phyloP scores from a whole-genome alignment of 495 filamentous ascomycete species.

The Diplogelasinospora grovesii region DNA sequence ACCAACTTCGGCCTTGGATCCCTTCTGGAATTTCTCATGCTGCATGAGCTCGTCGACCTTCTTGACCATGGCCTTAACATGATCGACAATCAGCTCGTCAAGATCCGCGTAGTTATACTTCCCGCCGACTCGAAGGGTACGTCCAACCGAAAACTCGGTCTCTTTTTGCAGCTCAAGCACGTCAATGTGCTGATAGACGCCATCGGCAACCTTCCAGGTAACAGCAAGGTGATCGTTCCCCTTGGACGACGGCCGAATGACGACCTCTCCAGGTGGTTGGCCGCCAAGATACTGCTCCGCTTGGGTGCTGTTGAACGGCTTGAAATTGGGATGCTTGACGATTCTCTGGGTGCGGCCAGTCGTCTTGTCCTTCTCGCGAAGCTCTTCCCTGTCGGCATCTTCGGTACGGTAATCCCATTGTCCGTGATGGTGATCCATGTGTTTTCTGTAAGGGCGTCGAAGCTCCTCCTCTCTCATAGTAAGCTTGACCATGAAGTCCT shows the following conservation, averaged over 20 bases:
- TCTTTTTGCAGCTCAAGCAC: slow-evolving; percentile 95
- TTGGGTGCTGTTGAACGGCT: slow-evolving; percentile 83
- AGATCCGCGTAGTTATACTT: slow-evolving; percentile 91
- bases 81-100: slow-evolving; percentile 93
- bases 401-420: slow-evolving; percentile 87
- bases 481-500: slow-evolving; percentile 71
- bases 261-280: slow-evolving; percentile 77
- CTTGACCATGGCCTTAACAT: slow-evolving; percentile 94
- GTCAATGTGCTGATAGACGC: slow-evolving; percentile 93
- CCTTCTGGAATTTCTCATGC: slow-evolving; percentile 82
- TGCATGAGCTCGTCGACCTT: slow-evolving; percentile 95
- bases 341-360: slow-evolving; percentile 81
- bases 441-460: slow-evolving; percentile 58
- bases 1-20: slow-evolving; percentile 78
- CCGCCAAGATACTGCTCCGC: slow-evolving; percentile 89
- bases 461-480: slow-evolving; percentile 76
- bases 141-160: slow-evolving; percentile 88
- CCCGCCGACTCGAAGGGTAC: slow-evolving; percentile 71
- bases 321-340: slow-evolving; percentile 94
- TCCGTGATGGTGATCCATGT: slow-evolving; percentile 59
- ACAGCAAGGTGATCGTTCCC: slow-evolving; percentile 91
- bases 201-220: slow-evolving; percentile 96
- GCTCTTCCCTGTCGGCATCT: slow-evolving; percentile 64
- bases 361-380: slow-evolving; percentile 73
- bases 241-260: slow-evolving; percentile 90